Evolutionary conservation across 495 filamentous ascomycete species (phyloP).

Genomic region (Podospora comata): DNA sequence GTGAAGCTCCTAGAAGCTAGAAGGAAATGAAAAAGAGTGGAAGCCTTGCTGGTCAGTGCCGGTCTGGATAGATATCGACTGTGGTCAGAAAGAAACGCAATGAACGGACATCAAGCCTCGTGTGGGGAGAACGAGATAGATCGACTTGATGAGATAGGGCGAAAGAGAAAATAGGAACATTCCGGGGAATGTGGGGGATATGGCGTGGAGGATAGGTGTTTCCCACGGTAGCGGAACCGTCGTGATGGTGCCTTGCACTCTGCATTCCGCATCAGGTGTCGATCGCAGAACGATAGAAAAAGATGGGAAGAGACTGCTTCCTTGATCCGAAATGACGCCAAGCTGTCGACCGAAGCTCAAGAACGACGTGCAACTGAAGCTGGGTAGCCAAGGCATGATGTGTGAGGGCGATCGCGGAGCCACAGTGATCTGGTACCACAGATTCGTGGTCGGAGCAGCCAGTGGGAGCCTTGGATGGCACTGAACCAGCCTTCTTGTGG

Average conservation of each 20-base stretch:
- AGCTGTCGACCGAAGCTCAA: background rate
- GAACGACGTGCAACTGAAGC: background rate
- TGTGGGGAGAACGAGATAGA: background rate
- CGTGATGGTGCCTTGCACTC: background rate
- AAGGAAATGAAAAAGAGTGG: background rate
- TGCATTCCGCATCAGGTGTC: background rate
- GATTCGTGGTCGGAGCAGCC: background rate
- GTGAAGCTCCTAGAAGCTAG: background rate
- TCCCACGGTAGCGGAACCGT: background rate
- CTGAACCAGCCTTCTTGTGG: constrained; percentile 6
- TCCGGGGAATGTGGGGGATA: constrained; percentile 7
- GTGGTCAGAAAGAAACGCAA: background rate
- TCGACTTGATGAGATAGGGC: background rate
- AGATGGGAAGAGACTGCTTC: background rate
- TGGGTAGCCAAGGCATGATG: constrained; percentile 7
- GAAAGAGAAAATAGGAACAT: background rate
- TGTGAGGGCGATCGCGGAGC: constrained; percentile 4
- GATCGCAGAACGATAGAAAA: background rate
- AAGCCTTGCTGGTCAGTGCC: background rate
- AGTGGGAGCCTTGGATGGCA: background rate
- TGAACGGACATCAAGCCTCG: background rate
- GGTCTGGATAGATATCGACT: background rate
- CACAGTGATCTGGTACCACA: background rate
- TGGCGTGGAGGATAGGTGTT: background rate
- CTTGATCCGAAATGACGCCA: constrained; percentile 15